Conservation (phyloP, 2,329 filamentous ascomycete species). For the Pseudophaeomoniella oleicola region DNA sequence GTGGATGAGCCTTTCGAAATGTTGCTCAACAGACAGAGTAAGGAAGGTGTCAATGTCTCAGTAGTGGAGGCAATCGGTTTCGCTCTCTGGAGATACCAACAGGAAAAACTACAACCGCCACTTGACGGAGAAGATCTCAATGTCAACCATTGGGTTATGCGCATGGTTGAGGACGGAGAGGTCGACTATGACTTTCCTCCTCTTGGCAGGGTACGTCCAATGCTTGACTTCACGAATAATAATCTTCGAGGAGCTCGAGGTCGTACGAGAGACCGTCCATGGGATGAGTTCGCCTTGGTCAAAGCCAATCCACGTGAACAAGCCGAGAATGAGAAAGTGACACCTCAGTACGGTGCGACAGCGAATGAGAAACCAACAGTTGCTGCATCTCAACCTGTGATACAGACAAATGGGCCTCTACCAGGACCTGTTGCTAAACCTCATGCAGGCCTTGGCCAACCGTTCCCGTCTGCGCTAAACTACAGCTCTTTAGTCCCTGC, state of each 20-base stretch:
- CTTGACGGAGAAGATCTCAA: constrained; percentile 38
- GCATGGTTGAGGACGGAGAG: constrained; percentile 56
- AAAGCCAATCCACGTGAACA: constrained; percentile 41
- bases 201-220: constrained; percentile 39
- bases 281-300: constrained; percentile 52
- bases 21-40: constrained; percentile 39
- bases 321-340: constrained; percentile 42
- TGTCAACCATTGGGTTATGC: constrained; percentile 48
- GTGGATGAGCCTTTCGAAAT: constrained; percentile 43
- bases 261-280: constrained; percentile 46
- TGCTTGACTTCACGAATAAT: constrained; percentile 52
- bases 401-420: constrained; percentile 4
- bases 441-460: constrained; percentile 26
- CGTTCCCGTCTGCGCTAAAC: constrained; percentile 29
- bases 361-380: constrained; percentile 17
- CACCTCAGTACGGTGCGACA: constrained; percentile 32
- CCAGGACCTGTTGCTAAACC: constrained; percentile 17
- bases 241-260: constrained; percentile 47
- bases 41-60: constrained; percentile 37
- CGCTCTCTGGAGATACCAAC: constrained; percentile 45
- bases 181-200: constrained; percentile 53
- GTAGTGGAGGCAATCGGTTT: constrained; percentile 51
- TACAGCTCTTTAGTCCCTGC: constrained; percentile 29
- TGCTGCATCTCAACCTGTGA: constrained; percentile 9
- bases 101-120: constrained; percentile 40